Evolutionary conservation across 169 alveolate genomes (phyloP), one percentile per base, ranked within the genome.

Genomic region (Plasmodium vivax): DNA sequence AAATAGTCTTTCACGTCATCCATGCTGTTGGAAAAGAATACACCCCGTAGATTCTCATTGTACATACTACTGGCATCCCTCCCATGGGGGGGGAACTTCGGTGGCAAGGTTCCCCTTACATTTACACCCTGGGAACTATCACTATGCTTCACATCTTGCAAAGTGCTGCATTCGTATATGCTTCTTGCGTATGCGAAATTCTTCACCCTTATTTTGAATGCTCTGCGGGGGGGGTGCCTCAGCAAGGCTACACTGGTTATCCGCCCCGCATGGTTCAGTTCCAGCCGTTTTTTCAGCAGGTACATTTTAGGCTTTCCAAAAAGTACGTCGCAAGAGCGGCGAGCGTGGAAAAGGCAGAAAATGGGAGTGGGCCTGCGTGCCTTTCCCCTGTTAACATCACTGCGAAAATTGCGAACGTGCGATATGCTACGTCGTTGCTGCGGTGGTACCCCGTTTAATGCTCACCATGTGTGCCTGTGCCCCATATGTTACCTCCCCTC

Each of bases 121-220:
- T 34, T 58, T 62, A 34, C 58, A 34, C 74, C 74, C 32, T 36
- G 41, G 8, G 30, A n/a, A 14, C 12, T 36, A 83, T 58, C 56
- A 27, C 30, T 38, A 23, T 73, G 41, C 8, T 45, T 19, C 38
- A 19, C 58, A 47, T 45, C 71, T 36, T 75, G 75, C 7, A n/a
- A 6, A 14, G 34, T 32, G 51, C 82, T 84, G 68, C 71, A 75
- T 51, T 87, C 93, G 81, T 87, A 87, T n/a, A 87, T 87, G 72
- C 93, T 87, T 77, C 27, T 87, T 23, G 82, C 79, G 27, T 75
- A 16, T 34, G 88, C 68, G 41, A 84, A 84, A 84, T 84, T 71
- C 8, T 56, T 84, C 41, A 36, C 12, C 27, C 77, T 71, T 71
- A 36, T 72, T 84, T 72, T 84, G 36, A 19, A 14, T 23, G 7